Base-by-base conservation (phyloP, 1,284 basidiomycete genomes). In the Ustilago curta region DNA sequence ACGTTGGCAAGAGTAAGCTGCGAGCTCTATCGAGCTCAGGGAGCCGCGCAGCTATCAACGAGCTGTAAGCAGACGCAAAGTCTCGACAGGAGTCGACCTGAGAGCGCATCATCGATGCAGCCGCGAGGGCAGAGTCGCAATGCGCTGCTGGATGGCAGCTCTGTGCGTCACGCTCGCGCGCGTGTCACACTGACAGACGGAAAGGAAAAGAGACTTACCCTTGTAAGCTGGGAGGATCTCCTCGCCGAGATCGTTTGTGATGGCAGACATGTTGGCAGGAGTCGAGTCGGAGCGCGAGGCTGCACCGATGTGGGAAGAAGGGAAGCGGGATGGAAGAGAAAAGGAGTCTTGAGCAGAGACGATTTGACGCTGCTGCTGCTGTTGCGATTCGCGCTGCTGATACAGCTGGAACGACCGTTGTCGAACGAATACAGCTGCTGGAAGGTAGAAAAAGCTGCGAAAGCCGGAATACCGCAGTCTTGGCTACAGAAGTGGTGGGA, bases 171-270 rank as follows among this genome's bases (percentile, higher is more conserved):
- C 18, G 29, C 27, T 25, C n/a, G n/a, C n/a, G n/a, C n/a, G 25
- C 25, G 31, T 5, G 21, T 35, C 3, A n/a, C 9, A 23, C 25
- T 11, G 19, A 23, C 29, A 23, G 45, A 45, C 6, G 23, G 23
- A 11, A 31, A 37, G 6, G 29, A 21, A 16, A 8, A 11, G 31
- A 21, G 8, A 79, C 79, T 73, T 64, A 81, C 78, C 77, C 47
- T 55, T 55, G 77, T 79, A 79, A 51, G 71, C 79, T 42, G 76
- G 76, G 27, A 62, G 61, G 42, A 83, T 70, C n/a, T 77, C 64
- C 68, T 84, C 79, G 47, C 81, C 82, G 45, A 74, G 54, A 8
- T 81, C 70, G 65, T 83, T 78, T 27, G 59, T 76, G 42, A 79
- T 67, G 12, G 62, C 61, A 8, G 75, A 54, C 81, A 83, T 83